A percentile compares a stretch with the other conserved stretches of the same genome.
These are phyloP conservation scores for Irpex lacteus DNA, from an alignment of 1,284 basidiomycete genomes.

Conservation along the genomic window DNA sequence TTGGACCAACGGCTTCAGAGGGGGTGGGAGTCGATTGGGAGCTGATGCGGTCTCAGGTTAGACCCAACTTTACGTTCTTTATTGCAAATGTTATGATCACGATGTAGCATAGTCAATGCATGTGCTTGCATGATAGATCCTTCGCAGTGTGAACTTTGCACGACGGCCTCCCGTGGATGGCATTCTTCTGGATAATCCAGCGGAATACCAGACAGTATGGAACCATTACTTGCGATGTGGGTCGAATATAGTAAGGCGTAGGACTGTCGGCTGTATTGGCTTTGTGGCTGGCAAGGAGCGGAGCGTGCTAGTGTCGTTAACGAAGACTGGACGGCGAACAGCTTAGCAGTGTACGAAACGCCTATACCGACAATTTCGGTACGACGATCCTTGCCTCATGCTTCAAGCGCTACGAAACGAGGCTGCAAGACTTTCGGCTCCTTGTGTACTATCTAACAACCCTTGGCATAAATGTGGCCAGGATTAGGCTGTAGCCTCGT, in stretches of 20 bases:
- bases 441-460: too few species aligned
- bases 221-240: neutral
- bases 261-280: neutral
- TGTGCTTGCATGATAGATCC: neutral
- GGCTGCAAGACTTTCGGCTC: too few species aligned
- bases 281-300: neutral
- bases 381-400: neutral
- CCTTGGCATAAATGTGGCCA: too few species aligned
- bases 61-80: neutral
- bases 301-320: neutral
- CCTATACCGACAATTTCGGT: neutral
- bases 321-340: neutral
- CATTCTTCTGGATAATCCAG: neutral
- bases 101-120: neutral
- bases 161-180: neutral
- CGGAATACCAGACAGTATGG: neutral
- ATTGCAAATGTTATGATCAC: conserved; percentile 1
- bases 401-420: neutral
- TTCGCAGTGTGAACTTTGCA: neutral
- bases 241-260: neutral
- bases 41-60: conserved; percentile 51
- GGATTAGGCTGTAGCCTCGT: too few species aligned
- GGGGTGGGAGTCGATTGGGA: conserved; percentile 78
- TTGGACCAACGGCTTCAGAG: conserved; percentile 80
- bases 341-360: neutral